Evolutionary conservation across 108 stramenopile genomes (phyloP).

Genomic region (Bacterosira constricta): DNA sequence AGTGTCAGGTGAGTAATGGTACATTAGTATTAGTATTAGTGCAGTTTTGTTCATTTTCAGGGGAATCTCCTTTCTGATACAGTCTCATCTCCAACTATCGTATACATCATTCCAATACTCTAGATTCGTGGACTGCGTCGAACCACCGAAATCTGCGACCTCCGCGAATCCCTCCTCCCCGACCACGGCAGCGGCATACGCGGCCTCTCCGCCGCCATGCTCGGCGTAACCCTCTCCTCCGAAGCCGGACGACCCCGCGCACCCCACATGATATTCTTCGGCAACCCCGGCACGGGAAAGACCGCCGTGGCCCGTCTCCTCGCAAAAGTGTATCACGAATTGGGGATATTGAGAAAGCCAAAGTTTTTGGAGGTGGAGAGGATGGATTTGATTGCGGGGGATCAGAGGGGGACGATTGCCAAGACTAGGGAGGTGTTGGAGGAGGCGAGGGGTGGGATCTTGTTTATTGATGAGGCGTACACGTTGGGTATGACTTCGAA

Average conservation of each 20-base stretch:
- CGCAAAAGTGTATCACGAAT: conserved; percentile 88
- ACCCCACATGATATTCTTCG: conserved; percentile 91
- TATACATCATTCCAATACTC: too few relatives aligned
- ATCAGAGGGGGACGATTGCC: conserved; percentile 71
- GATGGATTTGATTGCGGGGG: conserved; percentile 86
- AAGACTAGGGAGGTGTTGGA: conserved; percentile 89
- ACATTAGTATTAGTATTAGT: background rate
- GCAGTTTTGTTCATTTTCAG: too few relatives aligned
- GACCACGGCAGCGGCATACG: conserved; percentile 47
- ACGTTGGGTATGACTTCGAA: conserved; percentile 86
- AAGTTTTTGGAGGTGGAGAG: conserved; percentile 91
- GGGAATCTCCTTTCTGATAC: too few relatives aligned
- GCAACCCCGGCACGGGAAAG: conserved; percentile 96
- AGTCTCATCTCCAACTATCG: too few relatives aligned
- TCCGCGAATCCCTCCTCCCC: conserved; percentile 80
- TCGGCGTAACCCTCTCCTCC: conserved; percentile 65
- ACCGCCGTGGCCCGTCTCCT: conserved; percentile 94
- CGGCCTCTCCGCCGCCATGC: conserved; percentile 51
- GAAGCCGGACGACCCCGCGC: conserved; percentile 69
- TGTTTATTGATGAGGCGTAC: conserved; percentile 93
- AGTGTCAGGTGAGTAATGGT: conserved; percentile 74
- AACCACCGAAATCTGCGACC: conserved; percentile 85
- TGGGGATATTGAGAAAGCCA: conserved; percentile 84
- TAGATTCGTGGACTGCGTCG: conserved; percentile 87
- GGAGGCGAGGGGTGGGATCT: conserved; percentile 85